Conservation (phyloP, 345 rosid genomes). For the Mallotus nudiflorus region DNA sequence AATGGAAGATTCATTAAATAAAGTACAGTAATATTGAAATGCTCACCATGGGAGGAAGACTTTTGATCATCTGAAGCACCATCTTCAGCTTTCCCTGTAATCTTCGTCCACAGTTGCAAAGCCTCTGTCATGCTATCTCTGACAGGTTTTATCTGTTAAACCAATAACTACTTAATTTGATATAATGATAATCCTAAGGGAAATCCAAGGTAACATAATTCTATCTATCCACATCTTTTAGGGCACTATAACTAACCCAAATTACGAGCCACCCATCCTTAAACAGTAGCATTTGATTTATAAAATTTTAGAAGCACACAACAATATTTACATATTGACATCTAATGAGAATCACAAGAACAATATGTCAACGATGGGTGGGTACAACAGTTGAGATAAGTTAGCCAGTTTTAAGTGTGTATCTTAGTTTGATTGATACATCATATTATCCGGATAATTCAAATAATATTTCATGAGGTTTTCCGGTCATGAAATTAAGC, state of each 20-base stretch:
- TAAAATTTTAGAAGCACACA: not conserved
- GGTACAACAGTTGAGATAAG: not conserved
- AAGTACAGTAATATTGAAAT: conserved; percentile 6
- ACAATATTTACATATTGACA: not conserved
- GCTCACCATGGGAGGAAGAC: conserved; percentile 55
- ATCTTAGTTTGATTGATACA: not conserved
- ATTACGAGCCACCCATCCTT: not conserved
- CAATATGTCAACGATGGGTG: not conserved
- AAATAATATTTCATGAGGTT: not conserved
- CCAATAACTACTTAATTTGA: conserved; percentile 21
- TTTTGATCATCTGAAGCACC: conserved; percentile 63
- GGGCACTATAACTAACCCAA: not conserved
- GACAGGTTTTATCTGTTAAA: conserved; percentile 82
- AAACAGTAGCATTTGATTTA: not conserved
- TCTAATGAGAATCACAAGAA: not conserved
- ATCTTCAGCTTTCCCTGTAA: conserved; percentile 72
- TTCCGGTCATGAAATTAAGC: not conserved
- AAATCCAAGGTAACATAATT: conserved; percentile 16
- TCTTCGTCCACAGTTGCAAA: conserved; percentile 84
- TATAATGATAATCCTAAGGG: conserved; percentile 10
- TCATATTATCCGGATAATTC: not conserved
- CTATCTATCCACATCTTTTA: conserved; percentile 13
- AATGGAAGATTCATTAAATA: conserved; percentile 2
- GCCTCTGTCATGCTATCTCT: conserved; percentile 98
- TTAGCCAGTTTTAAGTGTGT: not conserved